Percentiles rank a stretch among this genome's conserved stretches.
These are phyloP conservation scores for Micractinium conductrix DNA, from an alignment of 139 green algal species.

Conservation along the genomic window DNA sequence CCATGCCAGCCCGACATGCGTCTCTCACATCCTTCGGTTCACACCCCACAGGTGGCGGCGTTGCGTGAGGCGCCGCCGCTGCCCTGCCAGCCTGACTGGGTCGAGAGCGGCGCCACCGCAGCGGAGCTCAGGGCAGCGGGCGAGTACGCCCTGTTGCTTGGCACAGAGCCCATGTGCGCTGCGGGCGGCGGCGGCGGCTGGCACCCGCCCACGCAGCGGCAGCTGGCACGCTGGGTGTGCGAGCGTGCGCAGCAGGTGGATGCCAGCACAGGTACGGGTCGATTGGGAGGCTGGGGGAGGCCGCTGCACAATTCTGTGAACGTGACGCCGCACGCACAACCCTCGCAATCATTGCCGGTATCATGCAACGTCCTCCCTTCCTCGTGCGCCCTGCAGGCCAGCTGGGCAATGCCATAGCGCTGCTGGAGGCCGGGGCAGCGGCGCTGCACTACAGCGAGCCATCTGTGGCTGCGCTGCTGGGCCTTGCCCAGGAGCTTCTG, in stretches of 20 bases:
- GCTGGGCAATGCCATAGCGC: constrained; percentile 2
- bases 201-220: constrained; percentile 11
- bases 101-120: background rate
- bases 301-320: background rate
- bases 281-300: background rate
- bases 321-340: background rate
- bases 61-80: constrained; percentile 9
- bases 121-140: background rate
- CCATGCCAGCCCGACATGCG: no score
- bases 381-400: constrained; percentile 19
- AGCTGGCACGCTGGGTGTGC: constrained; percentile 36
- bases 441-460: constrained; percentile 23
- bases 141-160: constrained; percentile 8
- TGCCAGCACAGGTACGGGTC: background rate
- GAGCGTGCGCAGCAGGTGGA: constrained; percentile 30
- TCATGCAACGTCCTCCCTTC: background rate
- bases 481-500: constrained; percentile 19
- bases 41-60: constrained; percentile 9
- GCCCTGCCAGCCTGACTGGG: constrained; percentile 24
- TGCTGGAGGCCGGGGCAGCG: constrained; percentile 11
- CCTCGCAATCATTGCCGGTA: background rate
- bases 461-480: background rate
- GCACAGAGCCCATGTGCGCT: constrained; percentile 34
- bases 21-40: no score
- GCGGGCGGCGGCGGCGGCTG: background rate